These are phyloP conservation scores for Murraya koenigii DNA, from an alignment of 345 rosid species.

Conservation along the genomic window DNA sequence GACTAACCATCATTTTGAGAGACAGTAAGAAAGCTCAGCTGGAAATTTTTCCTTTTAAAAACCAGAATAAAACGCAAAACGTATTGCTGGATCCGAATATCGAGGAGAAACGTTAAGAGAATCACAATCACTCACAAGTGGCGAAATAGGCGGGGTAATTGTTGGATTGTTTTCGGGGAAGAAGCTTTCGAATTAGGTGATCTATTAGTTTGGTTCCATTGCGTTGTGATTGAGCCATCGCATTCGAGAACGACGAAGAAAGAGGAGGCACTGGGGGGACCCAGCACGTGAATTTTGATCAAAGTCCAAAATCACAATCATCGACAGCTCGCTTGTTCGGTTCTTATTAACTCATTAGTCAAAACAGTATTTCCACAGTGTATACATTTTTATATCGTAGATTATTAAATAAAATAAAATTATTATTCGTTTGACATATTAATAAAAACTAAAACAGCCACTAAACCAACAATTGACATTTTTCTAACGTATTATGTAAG, in stretches of 20 bases:
- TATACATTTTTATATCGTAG: no score
- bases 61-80: not conserved
- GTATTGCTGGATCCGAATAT: not conserved
- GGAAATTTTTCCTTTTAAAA: not conserved
- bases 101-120: not conserved
- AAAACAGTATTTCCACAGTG: no score
- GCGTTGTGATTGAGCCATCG: not conserved
- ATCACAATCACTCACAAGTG: not conserved
- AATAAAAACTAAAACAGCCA: no score
- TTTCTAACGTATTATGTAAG: no score
- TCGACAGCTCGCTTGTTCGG: not conserved
- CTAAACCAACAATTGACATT: no score
- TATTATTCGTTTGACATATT: no score
- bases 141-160: not conserved
- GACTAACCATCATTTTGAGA: not conserved
- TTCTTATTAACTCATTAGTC: not conserved
- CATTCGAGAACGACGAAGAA: not conserved
- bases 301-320: not conserved
- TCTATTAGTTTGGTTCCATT: not conserved
- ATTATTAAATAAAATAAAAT: no score
- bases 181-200: not conserved
- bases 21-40: not conserved
- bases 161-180: not conserved
- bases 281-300: not conserved
- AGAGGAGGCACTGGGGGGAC: not conserved